Evolutionary conservation across 1,284 basidiomycete genomes (phyloP), one percentile per base, ranked within the genome.

Genomic region (Chalciporus sp.): DNA sequence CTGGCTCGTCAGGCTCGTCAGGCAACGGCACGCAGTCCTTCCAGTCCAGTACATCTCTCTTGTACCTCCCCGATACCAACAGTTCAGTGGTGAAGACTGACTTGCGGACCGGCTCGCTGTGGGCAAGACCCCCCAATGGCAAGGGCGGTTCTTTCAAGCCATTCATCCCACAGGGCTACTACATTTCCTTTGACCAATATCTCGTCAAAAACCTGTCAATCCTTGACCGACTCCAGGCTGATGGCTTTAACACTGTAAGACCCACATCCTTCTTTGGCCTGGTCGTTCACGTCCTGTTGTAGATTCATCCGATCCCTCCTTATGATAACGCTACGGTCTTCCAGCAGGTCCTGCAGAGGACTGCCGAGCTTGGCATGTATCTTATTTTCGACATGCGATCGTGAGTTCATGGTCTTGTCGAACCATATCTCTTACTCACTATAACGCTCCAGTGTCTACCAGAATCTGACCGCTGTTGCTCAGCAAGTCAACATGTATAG

Each of bases 401-500:
- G 87, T 87, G 58, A 51, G 83, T 76, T 16, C 26, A 17, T n/a
- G 3, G 14, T 12, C 45, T 11, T 17, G 23, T n/a, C 4, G 8
- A 27, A 1, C 17, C 2, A 31, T 14, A 5, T 47, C 7, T 9
- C 37, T 9, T n/a, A 10, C 42, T 51, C 1, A 57, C 20, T 27
- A 16, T 20, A 14, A 31, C 7, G 7, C 28, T 45, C 0, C 44
- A 71, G 64, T 11, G 27, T 76, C 8, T 90, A 90, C 66, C 79
- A 77, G 74, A 84, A 90, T 66, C 57, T 72, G 41, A 79, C 82
- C 11, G 75, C 78, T 2, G 83, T 91, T 7, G 80, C 80, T 1
- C 75, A 80, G 51, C 78, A 88, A 68, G 85, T 90, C 28, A 77
- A 84, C 54, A 74, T 72, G 19, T 79, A 88, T 69, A 84, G 83